A percentile compares a stretch with the other conserved stretches of the same genome.
These are phyloP conservation scores for Lipomyces chichibuensis DNA, from an alignment of 805 yeast species.

Conservation along the genomic window DNA sequence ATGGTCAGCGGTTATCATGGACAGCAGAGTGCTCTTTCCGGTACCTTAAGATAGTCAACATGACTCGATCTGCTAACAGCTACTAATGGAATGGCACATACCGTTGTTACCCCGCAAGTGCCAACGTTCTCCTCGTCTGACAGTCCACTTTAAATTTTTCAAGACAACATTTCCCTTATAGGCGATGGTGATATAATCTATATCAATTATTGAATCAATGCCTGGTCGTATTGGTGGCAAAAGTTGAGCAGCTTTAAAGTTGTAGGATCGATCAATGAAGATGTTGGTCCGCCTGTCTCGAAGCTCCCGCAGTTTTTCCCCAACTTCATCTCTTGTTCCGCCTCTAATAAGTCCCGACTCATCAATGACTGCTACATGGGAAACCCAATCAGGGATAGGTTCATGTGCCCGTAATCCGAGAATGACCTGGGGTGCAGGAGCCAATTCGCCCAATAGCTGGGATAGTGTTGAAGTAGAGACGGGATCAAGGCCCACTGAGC, in stretches of 20 bases:
- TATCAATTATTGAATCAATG: constrained; percentile 49
- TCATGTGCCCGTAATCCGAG: constrained; percentile 81
- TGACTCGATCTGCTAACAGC: not conserved
- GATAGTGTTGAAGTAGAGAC: constrained; percentile 64
- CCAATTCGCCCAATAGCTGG: constrained; percentile 51
- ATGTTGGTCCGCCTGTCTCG: constrained; percentile 17
- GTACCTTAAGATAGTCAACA: constrained; percentile 41
- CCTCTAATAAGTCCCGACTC: constrained; percentile 55
- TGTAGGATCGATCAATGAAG: constrained; percentile 21
- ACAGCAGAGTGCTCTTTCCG: constrained; percentile 86
- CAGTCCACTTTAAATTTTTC: constrained; percentile 64
- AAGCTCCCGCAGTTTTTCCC: constrained; percentile 35
- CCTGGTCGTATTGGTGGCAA: constrained; percentile 7
- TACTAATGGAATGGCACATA: not conserved
- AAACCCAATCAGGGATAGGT: constrained; percentile 74
- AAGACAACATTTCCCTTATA: constrained; percentile 68
- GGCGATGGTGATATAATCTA: constrained; percentile 64
- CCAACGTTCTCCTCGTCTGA: constrained; percentile 78
- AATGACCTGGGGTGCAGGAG: constrained; percentile 59
- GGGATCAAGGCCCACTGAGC: constrained; percentile 76
- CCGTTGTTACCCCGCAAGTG: constrained; percentile 90
- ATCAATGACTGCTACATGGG: constrained; percentile 68
- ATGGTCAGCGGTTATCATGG: constrained; percentile 89
- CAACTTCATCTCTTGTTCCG: constrained; percentile 50
- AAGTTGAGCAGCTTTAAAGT: constrained; percentile 11